A percentile compares a stretch with the other conserved stretches of the same genome.
These are phyloP conservation scores for Xylaria flabelliformis DNA, from an alignment of 495 filamentous ascomycete genomes.

Conservation along the genomic window DNA sequence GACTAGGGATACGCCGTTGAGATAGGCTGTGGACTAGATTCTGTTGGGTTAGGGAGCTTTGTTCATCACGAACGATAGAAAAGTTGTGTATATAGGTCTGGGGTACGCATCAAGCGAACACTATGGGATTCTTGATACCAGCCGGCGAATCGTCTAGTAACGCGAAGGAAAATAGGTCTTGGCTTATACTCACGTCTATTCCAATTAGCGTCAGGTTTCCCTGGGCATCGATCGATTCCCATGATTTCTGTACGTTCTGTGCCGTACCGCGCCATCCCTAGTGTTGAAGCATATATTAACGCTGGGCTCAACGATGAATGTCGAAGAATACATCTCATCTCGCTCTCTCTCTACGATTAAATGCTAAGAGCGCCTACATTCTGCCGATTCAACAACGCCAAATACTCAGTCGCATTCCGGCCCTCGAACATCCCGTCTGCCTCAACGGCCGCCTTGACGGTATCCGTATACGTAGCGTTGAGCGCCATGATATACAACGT, in stretches of 20 bases:
- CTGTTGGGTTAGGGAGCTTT: neutral
- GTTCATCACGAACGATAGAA: neutral
- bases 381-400: slow-evolving; percentile 27
- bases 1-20: slow-evolving; percentile 29
- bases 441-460: slow-evolving; percentile 22
- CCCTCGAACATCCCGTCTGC: slow-evolving; percentile 27
- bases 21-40: slow-evolving; percentile 9
- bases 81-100: neutral
- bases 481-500: slow-evolving; percentile 32
- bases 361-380: slow-evolving; percentile 15
- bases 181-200: slow-evolving; percentile 11
- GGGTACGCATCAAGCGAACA: neutral
- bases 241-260: slow-evolving; percentile 32
- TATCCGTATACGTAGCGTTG: slow-evolving; percentile 30
- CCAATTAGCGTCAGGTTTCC: slow-evolving; percentile 29
- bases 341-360: neutral
- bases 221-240: slow-evolving; percentile 31
- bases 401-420: slow-evolving; percentile 27
- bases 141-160: neutral
- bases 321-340: neutral
- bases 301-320: neutral
- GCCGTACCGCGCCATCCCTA: slow-evolving; percentile 31
- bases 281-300: neutral
- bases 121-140: neutral
- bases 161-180: neutral